Evolutionary conservation across 306 rosid species (phyloP).

Genomic region (Dalbergia cochinchinensis): DNA sequence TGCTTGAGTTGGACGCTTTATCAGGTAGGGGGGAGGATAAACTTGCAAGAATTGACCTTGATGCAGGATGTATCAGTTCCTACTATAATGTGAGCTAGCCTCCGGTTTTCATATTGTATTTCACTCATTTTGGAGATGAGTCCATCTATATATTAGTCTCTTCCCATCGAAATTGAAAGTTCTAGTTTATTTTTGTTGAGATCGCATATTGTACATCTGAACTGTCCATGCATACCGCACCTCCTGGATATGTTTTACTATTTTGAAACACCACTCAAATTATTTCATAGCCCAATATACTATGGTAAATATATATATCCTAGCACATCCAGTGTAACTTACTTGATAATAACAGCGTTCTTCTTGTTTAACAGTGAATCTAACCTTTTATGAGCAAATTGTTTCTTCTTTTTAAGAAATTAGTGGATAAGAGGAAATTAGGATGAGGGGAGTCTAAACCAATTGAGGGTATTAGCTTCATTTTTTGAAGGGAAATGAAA

Average conservation of each 20-base stretch:
- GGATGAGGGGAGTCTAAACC: background rate
- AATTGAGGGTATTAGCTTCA: background rate
- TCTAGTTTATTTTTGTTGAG: conserved; percentile 32
- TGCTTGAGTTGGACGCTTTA: conserved; percentile 37
- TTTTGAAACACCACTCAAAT: conserved; percentile 5
- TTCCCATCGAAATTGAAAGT: conserved; percentile 37
- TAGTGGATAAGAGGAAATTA: background rate
- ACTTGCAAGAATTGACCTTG: conserved; percentile 36
- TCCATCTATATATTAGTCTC: conserved; percentile 24
- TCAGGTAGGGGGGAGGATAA: conserved; percentile 34
- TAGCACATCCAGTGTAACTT: background rate
- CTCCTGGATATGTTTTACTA: conserved; percentile 1
- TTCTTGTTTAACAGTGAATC: background rate
- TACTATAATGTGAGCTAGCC: conserved; percentile 19
- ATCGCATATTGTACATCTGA: conserved; percentile 4
- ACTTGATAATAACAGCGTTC: background rate
- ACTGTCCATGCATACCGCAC: conserved; percentile 5
- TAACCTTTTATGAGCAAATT: background rate
- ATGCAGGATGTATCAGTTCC: conserved; percentile 21
- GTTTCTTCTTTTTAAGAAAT: background rate
- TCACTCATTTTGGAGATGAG: conserved; percentile 42
- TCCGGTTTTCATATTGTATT: conserved; percentile 41
- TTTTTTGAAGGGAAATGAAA: background rate
- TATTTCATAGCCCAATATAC: background rate
- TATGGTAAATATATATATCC: background rate